Evolutionary conservation across 2,329 filamentous ascomycete genomes (phyloP), one percentile per base, ranked within the genome.

Genomic region (Aspergillus brunneoviolaceus): DNA sequence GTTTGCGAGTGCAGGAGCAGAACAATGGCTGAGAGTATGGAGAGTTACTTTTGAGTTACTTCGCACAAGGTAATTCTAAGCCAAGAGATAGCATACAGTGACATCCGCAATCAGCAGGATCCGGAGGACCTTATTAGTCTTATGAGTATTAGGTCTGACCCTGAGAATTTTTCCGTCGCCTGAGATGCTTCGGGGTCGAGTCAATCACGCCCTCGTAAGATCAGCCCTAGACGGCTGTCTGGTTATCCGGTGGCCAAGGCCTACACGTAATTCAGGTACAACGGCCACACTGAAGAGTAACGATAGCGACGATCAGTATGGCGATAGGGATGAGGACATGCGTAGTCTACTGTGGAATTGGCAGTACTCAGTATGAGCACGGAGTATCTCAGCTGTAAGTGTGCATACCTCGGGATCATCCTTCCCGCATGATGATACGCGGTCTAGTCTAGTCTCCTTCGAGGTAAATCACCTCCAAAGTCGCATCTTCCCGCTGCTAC

Each of bases 81-180:
- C 29, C 27, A 16, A 25, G 35, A 39, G 56, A 21, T 23, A 31
- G 23, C 19, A 33, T 48, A 42, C 11, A 48, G 65, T 68, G 67
- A 19, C 66, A 63, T 68, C 66, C 62, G 62, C 49, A 12, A 35
- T 35, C 33, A 31, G 35, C 50, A 42, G 27, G 42, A 27, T 33
- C 51, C 25, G 21, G n/a, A 52, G 49, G 23, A 49, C 47, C 14
- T 35, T 27, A 27, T 21, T 16, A 55, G 25, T 48, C 49, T 54
- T 48, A 51, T 57, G 33, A 16, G 14, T 35, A 10, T 10, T 56
- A 60, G 39, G 39, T 45, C 16, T 19, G 16, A 55, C 23, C 52
- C 52, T 31, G 39, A 21, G 39, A 55, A 27, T 50, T 59, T 49
- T 49, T 31, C 54, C 53, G 23, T 47, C 48, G 49, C 51, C 57